Conservation (phyloP, 2,329 filamentous ascomycete genomes). For the Penicillium sp. region DNA sequence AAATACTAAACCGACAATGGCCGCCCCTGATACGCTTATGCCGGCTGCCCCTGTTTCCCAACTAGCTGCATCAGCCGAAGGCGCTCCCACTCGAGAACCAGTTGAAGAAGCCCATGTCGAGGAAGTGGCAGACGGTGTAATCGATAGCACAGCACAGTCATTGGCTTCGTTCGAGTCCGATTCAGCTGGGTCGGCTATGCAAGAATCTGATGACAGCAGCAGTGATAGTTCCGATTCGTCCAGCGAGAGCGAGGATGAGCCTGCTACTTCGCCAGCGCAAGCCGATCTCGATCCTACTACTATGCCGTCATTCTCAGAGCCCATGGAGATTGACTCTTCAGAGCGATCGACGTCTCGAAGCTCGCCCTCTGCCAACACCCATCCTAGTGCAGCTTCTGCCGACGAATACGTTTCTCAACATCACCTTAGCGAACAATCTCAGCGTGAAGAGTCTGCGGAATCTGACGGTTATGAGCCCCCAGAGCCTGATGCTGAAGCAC, state of each 20-base stretch:
- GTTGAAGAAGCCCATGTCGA: conserved; percentile 10
- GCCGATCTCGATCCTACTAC: neutral
- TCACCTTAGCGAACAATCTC: conserved; percentile 9
- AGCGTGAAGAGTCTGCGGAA: conserved; percentile 31
- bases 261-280: conserved; percentile 17
- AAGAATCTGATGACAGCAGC: conserved; percentile 36
- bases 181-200: conserved; percentile 38
- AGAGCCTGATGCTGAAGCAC: conserved; percentile 34
- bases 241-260: conserved; percentile 16
- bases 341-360: neutral
- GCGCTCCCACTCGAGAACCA: neutral
- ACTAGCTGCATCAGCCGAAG: neutral
- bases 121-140: conserved; percentile 10
- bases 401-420: conserved; percentile 2
- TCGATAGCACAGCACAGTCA: conserved; percentile 13
- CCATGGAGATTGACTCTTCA: conserved; percentile 3
- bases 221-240: conserved; percentile 15
- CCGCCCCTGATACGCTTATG: neutral
- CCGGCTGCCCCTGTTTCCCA: neutral
- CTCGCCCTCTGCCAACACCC: conserved; percentile 6
- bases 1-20: conserved; percentile 27
- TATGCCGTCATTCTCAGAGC: neutral
- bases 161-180: conserved; percentile 27
- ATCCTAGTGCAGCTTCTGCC: conserved; percentile 10
- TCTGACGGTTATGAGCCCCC: conserved; percentile 60